Conservation (phyloP, 2,329 filamentous ascomycete species). For the Dothidotthia symphoricarpi region DNA sequence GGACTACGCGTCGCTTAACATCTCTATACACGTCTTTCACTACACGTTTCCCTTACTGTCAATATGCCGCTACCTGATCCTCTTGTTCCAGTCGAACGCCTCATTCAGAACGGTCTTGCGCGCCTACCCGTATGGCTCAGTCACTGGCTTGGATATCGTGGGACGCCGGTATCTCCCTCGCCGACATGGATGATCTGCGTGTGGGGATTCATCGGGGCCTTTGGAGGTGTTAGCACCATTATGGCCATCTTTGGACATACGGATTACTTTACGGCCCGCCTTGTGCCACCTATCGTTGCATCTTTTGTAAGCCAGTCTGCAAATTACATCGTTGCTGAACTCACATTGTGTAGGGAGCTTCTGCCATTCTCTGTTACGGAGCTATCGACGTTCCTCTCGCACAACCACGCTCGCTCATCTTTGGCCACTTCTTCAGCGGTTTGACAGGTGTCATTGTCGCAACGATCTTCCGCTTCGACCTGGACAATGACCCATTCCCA, state of each 20-base stretch:
- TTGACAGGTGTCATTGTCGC: constrained; percentile 46
- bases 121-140: constrained; percentile 64
- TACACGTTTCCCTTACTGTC: too few relatives aligned
- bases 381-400: constrained; percentile 47
- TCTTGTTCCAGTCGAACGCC: constrained; percentile 27
- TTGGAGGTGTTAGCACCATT: constrained; percentile 44
- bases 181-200: constrained; percentile 38
- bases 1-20: too few relatives aligned
- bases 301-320: constrained; percentile 32
- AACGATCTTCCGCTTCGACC: constrained; percentile 45
- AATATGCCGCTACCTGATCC: constrained; percentile 27
- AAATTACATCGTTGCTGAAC: neutral
- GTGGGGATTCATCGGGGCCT: constrained; percentile 46
- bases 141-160: constrained; percentile 59
- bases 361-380: constrained; percentile 49
- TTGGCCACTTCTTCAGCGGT: constrained; percentile 48
- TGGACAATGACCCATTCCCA: constrained; percentile 25
- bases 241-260: constrained; percentile 43
- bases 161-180: constrained; percentile 26
- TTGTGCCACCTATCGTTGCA: constrained; percentile 46
- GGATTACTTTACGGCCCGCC: constrained; percentile 39
- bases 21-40: too few relatives aligned
- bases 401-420: constrained; percentile 46
- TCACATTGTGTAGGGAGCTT: constrained; percentile 41
- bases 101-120: constrained; percentile 29